A percentile compares a stretch with the other conserved stretches of the same genome.
Evolutionary conservation across 495 filamentous ascomycete genomes (phyloP).

Genomic region (Xylaria sp.): DNA sequence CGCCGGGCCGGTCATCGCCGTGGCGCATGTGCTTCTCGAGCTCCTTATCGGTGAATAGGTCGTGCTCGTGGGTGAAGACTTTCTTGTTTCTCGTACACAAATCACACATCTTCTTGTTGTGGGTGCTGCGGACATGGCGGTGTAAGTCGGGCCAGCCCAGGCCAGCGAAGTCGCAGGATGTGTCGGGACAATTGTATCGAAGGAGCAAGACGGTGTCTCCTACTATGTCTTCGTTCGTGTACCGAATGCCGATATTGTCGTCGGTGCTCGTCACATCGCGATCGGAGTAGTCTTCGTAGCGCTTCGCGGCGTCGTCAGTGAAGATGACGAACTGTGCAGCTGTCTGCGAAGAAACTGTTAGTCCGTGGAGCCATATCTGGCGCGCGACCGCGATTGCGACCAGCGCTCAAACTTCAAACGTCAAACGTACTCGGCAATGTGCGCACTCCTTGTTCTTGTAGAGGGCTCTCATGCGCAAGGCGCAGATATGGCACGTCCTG

Average conservation of each 20-base stretch:
- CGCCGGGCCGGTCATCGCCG: conserved; percentile 91
- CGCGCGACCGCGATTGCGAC: no score
- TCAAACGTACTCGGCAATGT: conserved; percentile 81
- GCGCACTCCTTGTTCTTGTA: conserved; percentile 96
- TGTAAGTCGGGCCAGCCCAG: conserved; percentile 93
- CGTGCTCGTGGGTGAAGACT: conserved; percentile 97
- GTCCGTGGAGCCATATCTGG: conserved; percentile 15
- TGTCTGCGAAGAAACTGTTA: conserved; percentile 57
- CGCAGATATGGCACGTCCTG: conserved; percentile 93
- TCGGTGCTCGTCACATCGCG: conserved; percentile 76
- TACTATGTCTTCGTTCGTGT: conserved; percentile 83
- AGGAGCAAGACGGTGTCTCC: conserved; percentile 86
- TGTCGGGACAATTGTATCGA: conserved; percentile 94
- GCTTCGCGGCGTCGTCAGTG: conserved; percentile 79
- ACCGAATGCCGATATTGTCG: conserved; percentile 86
- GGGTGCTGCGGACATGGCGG: conserved; percentile 80
- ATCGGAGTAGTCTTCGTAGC: conserved; percentile 79
- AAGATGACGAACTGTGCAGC: conserved; percentile 87
- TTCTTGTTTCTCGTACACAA: conserved; percentile 95
- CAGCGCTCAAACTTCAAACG: no score
- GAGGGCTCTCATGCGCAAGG: conserved; percentile 83
- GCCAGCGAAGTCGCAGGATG: conserved; percentile 85
- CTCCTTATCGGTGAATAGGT: conserved; percentile 83
- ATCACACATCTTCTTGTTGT: conserved; percentile 92
- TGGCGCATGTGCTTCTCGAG: conserved; percentile 85